Conservation (phyloP, 2,329 filamentous ascomycete species). For the Claviceps arundinis region DNA sequence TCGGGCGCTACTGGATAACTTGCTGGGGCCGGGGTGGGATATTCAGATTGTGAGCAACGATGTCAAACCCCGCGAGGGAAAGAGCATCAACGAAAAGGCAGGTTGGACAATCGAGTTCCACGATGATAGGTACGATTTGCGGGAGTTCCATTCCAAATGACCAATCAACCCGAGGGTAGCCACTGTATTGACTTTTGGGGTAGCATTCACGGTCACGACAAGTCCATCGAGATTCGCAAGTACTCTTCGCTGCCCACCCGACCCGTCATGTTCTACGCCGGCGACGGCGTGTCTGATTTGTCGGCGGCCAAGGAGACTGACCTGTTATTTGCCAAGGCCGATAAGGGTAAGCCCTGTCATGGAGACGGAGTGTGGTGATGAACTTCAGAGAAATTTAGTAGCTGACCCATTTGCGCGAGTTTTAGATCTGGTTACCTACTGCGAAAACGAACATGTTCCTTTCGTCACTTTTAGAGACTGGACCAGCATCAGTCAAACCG, state of each 20-base stretch:
- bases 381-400: too few relatives aligned
- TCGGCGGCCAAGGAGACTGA: constrained; percentile 89
- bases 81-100: constrained; percentile 62
- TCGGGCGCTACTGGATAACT: constrained; percentile 62
- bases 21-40: constrained; percentile 66
- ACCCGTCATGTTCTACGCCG: constrained; percentile 85
- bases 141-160: too few relatives aligned
- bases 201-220: constrained; percentile 89
- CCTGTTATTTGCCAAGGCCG: constrained; percentile 84
- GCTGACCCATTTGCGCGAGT: not conserved
- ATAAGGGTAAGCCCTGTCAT: constrained; percentile 45
- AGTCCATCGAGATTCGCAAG: constrained; percentile 78
- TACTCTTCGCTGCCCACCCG: constrained; percentile 66
- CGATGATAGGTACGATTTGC: constrained; percentile 53
- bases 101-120: constrained; percentile 86
- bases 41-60: constrained; percentile 89
- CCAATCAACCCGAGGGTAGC: not conserved
- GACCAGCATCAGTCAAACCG: constrained; percentile 60
- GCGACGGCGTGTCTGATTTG: constrained; percentile 85
- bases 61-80: constrained; percentile 48
- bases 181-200: not conserved
- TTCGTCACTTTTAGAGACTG: constrained; percentile 84
- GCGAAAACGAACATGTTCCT: constrained; percentile 69
- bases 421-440: constrained; percentile 74
- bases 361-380: too few relatives aligned